Evolutionary conservation across 75 land plant genomes (phyloP).

Genomic region (Cryptomeria japonica): DNA sequence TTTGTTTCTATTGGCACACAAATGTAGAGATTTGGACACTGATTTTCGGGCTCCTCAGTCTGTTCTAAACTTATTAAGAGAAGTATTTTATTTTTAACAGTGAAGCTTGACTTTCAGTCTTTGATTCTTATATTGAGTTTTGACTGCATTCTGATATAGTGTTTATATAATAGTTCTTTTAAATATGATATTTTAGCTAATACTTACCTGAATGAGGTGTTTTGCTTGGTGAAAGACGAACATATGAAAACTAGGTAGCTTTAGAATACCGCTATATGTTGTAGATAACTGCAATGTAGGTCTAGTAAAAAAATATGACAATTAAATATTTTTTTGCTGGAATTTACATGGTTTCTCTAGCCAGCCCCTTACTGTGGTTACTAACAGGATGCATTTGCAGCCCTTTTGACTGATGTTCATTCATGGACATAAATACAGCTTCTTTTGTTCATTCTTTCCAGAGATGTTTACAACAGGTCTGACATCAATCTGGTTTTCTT

Average conservation of each 20-base stretch:
- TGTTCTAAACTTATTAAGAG: background rate
- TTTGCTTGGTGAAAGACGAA: background rate
- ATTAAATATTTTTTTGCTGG: too few relatives aligned
- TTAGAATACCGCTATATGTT: too few relatives aligned
- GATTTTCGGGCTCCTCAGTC: background rate
- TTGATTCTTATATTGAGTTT: background rate
- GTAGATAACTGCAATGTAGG: too few relatives aligned
- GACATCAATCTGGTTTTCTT: background rate
- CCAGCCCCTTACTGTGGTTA: too few relatives aligned
- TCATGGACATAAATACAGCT: too few relatives aligned
- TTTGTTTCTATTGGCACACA: background rate
- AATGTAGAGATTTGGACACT: background rate
- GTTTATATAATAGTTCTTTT: background rate
- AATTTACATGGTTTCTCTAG: too few relatives aligned
- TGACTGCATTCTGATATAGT: background rate
- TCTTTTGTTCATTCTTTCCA: too few relatives aligned
- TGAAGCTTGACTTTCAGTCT: background rate
- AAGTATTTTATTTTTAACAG: background rate
- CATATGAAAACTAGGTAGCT: too few relatives aligned
- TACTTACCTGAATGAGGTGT: background rate
- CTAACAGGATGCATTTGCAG: too few relatives aligned
- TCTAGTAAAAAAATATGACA: too few relatives aligned
- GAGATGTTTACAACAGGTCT: background rate
- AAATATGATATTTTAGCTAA: too few relatives aligned
- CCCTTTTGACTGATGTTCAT: too few relatives aligned